Evolutionary conservation across 306 rosid species (phyloP).

Genomic region (Cicer pinnatifidum): DNA sequence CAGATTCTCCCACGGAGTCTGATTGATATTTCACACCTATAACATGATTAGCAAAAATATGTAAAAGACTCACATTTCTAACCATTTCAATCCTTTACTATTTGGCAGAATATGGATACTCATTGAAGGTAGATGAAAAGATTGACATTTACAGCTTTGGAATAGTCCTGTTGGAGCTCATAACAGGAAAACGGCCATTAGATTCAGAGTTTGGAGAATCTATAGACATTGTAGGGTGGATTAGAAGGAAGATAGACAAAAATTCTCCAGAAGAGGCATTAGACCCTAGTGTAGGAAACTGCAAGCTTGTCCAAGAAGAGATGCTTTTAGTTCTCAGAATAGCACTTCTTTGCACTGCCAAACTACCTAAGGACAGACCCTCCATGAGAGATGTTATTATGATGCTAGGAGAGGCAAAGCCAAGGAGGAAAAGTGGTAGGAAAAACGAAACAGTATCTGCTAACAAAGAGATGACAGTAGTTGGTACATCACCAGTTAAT

Average conservation of each 20-base stretch:
- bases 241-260: slow-evolving; percentile 64
- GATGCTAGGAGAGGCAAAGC: slow-evolving; percentile 96
- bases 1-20: too few species aligned
- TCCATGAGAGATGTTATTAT: slow-evolving; percentile 93
- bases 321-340: slow-evolving; percentile 89
- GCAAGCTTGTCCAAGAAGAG: slow-evolving; percentile 88
- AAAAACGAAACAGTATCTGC: slow-evolving; percentile 49
- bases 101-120: slow-evolving; percentile 84
- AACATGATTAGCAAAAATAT: too few species aligned
- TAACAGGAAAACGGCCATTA: slow-evolving; percentile 78
- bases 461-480: slow-evolving; percentile 65
- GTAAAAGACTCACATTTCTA: not conserved
- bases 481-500: slow-evolving; percentile 66
- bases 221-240: slow-evolving; percentile 88
- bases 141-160: slow-evolving; percentile 90
- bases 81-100: slow-evolving; percentile 37
- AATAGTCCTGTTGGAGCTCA: slow-evolving; percentile 83
- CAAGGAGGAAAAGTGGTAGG: slow-evolving; percentile 76
- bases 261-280: slow-evolving; percentile 69
- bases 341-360: slow-evolving; percentile 92
- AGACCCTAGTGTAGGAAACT: slow-evolving; percentile 82
- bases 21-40: too few species aligned
- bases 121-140: slow-evolving; percentile 89
- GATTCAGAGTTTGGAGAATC: slow-evolving; percentile 81
- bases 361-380: slow-evolving; percentile 89